Conservation (phyloP, 345 rosid genomes). For the Hypericum perforatum region DNA sequence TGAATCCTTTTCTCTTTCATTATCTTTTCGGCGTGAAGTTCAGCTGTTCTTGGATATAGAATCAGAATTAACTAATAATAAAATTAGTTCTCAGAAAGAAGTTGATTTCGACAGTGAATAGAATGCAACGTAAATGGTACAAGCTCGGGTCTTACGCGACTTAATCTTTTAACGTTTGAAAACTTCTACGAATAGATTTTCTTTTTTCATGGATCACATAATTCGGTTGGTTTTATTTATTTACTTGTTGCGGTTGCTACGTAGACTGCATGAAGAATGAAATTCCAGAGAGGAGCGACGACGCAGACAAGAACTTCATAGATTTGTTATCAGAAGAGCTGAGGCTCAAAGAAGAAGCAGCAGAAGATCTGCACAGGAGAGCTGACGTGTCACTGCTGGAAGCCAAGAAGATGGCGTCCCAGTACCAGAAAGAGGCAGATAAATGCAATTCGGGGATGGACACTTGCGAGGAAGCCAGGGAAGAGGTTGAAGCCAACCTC, state of each 20-base stretch:
- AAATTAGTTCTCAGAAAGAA: too few species aligned
- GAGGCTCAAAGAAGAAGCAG: conserved; percentile 44
- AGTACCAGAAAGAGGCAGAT: conserved; percentile 60
- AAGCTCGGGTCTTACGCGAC: too few species aligned
- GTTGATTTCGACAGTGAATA: too few species aligned
- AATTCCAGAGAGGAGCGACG: conserved; percentile 32
- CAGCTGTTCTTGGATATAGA: too few species aligned
- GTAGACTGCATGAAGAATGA: conserved; percentile 41
- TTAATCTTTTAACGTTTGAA: too few species aligned
- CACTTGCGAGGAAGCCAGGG: conserved; percentile 61
- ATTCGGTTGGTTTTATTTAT: neutral
- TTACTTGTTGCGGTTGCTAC: neutral
- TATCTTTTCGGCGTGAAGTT: too few species aligned
- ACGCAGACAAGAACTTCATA: conserved; percentile 35
- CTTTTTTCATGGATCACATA: conserved; percentile 1
- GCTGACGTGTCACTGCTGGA: conserved; percentile 45
- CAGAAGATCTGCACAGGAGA: conserved; percentile 32
- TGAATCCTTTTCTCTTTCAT: too few species aligned
- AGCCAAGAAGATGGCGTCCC: conserved; percentile 57
- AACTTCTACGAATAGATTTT: neutral
- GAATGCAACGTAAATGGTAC: too few species aligned
- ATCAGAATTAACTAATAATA: too few species aligned
- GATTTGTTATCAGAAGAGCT: conserved; percentile 42
- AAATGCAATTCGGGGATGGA: conserved; percentile 65
- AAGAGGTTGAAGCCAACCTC: conserved; percentile 41